Conservation (phyloP, 1,139 yeast species). For the Yamadazyma buinensis region DNA sequence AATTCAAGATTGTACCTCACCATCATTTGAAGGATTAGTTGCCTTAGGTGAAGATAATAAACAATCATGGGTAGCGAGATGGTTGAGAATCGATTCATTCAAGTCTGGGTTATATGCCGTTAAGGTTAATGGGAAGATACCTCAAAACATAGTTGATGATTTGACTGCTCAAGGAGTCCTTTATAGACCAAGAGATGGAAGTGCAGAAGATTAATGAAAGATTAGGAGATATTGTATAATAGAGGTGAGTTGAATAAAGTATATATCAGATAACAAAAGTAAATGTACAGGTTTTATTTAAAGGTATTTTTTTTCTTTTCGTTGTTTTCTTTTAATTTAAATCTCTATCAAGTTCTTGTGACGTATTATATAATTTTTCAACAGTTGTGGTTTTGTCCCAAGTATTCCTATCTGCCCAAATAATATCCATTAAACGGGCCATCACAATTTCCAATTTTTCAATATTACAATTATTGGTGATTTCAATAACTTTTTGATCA, state of each 20-base stretch:
- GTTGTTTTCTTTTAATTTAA: conserved; percentile 4
- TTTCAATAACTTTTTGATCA: conserved; percentile 19
- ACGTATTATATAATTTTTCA: conserved; percentile 21
- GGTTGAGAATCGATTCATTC: conserved; percentile 91
- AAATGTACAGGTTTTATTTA: conserved; percentile 5
- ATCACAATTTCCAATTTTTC: conserved; percentile 71
- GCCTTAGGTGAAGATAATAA: conserved; percentile 81
- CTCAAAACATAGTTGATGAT: conserved; percentile 76
- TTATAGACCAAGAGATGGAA: conserved; percentile 95
- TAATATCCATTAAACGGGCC: conserved; percentile 67
- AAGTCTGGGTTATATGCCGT: conserved; percentile 92
- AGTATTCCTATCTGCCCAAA: conserved; percentile 64
- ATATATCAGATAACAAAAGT: no score
- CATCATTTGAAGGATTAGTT: conserved; percentile 92
- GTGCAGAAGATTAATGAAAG: conserved; percentile 65
- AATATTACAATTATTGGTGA: conserved; percentile 53
- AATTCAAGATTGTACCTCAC: conserved; percentile 90
- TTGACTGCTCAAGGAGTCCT: conserved; percentile 70
- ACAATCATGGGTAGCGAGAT: conserved; percentile 93
- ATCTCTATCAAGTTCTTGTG: conserved; percentile 12
- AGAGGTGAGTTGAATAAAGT: no score
- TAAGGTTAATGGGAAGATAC: conserved; percentile 86
- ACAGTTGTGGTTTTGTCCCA: conserved; percentile 61
- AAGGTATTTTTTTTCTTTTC: no score
- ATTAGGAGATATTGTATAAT: no score